These are phyloP conservation scores for Metschnikowia chrysomelidarum DNA, from an alignment of 805 yeast species.

Conservation along the genomic window DNA sequence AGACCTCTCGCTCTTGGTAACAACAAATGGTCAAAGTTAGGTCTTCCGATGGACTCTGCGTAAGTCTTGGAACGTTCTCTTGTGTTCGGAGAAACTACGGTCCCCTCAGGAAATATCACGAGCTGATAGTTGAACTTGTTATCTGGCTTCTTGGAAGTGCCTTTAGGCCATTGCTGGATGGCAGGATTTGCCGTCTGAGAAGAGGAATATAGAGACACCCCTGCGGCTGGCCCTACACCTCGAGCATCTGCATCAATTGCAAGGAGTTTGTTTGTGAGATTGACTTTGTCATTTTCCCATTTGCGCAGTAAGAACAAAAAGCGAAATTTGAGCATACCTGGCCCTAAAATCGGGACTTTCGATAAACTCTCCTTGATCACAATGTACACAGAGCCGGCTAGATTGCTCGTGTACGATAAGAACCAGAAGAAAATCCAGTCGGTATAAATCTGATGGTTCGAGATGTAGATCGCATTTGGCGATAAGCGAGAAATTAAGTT, in stretches of 20 bases:
- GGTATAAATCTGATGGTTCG: slow-evolving; percentile 92
- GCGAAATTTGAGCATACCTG: slow-evolving; percentile 76
- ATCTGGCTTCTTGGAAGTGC: slow-evolving; percentile 11
- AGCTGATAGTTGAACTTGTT: slow-evolving; percentile 48
- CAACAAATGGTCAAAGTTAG: slow-evolving; percentile 59
- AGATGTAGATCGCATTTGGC: slow-evolving; percentile 61
- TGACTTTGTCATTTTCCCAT: slow-evolving; percentile 74
- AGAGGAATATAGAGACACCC: slow-evolving; percentile 32
- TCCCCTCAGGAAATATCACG: slow-evolving; percentile 91
- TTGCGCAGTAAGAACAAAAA: slow-evolving; percentile 81
- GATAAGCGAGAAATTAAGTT: slow-evolving; percentile 30
- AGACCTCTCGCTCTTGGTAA: slow-evolving; percentile 86
- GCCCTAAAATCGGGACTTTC: slow-evolving; percentile 73
- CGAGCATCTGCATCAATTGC: slow-evolving; percentile 61
- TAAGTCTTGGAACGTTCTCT: slow-evolving; percentile 53
- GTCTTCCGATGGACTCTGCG: slow-evolving; percentile 50
- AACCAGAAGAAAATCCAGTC: slow-evolving; percentile 96
- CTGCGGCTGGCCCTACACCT: slow-evolving; percentile 53
- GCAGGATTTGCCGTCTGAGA: slow-evolving; percentile 21
- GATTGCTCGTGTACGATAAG: slow-evolving; percentile 63
- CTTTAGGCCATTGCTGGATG: slow-evolving; percentile 32
- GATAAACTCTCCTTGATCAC: slow-evolving; percentile 71
- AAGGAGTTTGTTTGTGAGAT: slow-evolving; percentile 53
- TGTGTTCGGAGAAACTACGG: slow-evolving; percentile 73
- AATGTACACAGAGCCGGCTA: slow-evolving; percentile 66